Evolutionary conservation across 768 basidiomycete genomes (phyloP).

Genomic region (Mycena albidolilacea): DNA sequence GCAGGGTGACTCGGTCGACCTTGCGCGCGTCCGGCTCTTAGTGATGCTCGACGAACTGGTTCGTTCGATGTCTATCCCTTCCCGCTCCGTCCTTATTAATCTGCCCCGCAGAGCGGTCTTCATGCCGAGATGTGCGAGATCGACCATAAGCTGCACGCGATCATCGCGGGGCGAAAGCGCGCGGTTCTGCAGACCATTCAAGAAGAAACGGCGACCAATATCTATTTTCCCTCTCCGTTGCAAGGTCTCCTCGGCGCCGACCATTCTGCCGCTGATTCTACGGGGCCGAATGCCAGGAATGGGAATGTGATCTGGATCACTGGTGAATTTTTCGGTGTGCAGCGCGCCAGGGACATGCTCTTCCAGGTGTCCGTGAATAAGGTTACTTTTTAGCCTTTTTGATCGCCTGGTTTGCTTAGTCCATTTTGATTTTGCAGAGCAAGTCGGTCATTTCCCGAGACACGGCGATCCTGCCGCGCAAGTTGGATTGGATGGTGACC

Average conservation of each 20-base stretch:
- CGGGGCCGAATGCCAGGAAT: conserved; percentile 62
- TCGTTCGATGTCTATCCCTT: conserved; percentile 50
- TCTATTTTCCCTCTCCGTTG: conserved; percentile 93
- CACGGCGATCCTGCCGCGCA: conserved; percentile 94
- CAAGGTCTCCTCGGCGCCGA: conserved; percentile 88
- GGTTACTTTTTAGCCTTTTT: conserved; percentile 59
- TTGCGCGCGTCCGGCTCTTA: conserved; percentile 90
- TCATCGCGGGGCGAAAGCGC: conserved; percentile 92
- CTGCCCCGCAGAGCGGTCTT: conserved; percentile 78
- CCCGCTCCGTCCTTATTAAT: conserved; percentile 13
- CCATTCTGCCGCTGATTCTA: conserved; percentile 57
- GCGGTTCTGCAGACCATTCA: conserved; percentile 91
- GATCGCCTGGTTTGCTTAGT: conserved; percentile 10
- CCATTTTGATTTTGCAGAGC: conserved; percentile 64
- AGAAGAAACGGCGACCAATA: conserved; percentile 97
- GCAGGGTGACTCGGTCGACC: conserved; percentile 88
- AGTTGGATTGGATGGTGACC: conserved; percentile 99
- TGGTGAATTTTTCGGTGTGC: conserved; percentile 97
- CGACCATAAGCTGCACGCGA: conserved; percentile 93
- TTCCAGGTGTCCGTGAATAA: conserved; percentile 90
- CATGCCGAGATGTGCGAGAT: conserved; percentile 94
- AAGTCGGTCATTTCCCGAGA: conserved; percentile 93
- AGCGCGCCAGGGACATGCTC: conserved; percentile 95
- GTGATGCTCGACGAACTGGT: conserved; percentile 97
- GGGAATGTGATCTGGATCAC: conserved; percentile 95